Evolutionary conservation across 116 monocot genomes (phyloP).

Genomic region (Iris pallida): DNA sequence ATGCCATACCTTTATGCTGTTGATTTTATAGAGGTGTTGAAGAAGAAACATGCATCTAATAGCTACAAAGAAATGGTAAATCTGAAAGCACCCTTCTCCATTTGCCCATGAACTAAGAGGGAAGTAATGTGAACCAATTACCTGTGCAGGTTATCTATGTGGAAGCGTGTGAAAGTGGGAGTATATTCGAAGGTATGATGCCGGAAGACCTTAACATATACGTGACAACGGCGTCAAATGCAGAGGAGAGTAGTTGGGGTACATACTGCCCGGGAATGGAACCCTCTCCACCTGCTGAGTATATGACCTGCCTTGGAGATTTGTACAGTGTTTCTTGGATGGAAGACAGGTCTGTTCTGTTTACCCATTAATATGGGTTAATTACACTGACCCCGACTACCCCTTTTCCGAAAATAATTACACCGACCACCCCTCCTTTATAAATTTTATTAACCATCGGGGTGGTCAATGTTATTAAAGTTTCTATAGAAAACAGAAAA

Average conservation of each 20-base stretch:
- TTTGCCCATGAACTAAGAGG: background rate
- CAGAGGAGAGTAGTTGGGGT: slow-evolving; percentile 75
- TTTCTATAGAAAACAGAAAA: too few species aligned
- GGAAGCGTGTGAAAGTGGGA: slow-evolving; percentile 88
- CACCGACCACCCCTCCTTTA: too few species aligned
- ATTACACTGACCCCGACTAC: too few species aligned
- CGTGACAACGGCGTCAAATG: slow-evolving; percentile 79
- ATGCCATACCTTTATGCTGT: slow-evolving; percentile 57
- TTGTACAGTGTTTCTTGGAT: slow-evolving; percentile 89
- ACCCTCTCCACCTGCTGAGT: slow-evolving; percentile 52
- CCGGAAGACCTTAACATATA: slow-evolving; percentile 63
- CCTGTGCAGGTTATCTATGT: slow-evolving; percentile 63
- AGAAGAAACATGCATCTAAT: slow-evolving; percentile 59
- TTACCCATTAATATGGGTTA: too few species aligned
- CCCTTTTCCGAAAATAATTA: too few species aligned
- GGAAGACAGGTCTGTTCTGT: slow-evolving; percentile 63
- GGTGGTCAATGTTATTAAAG: too few species aligned
- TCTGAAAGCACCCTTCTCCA: background rate
- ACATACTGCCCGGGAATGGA: slow-evolving; percentile 71
- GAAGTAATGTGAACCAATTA: background rate
- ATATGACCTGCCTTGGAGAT: slow-evolving; percentile 69
- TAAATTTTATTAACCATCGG: too few species aligned
- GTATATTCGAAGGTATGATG: slow-evolving; percentile 78
- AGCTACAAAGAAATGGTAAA: slow-evolving; percentile 79
- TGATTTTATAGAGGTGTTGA: slow-evolving; percentile 68